A percentile compares a stretch with the other conserved stretches of the same genome.
These are phyloP conservation scores for Penicillium freii DNA, from an alignment of 2,329 filamentous ascomycete species.

Conservation along the genomic window DNA sequence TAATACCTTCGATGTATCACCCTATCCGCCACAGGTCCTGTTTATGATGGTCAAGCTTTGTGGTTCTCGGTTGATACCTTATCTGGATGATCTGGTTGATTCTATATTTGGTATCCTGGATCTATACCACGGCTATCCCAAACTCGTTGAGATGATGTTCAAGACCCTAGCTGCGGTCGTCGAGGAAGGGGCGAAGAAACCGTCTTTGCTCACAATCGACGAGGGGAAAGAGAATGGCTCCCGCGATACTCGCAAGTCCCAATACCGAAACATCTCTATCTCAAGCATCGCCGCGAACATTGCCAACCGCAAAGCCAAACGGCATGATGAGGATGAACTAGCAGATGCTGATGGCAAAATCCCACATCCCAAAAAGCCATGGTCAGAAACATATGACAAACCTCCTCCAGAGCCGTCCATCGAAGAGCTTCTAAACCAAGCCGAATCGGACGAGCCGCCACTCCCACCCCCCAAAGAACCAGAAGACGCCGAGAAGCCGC, in stretches of 20 bases:
- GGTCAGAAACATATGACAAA: slow-evolving; percentile 31
- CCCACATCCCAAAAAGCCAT: slow-evolving; percentile 35
- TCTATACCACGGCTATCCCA: slow-evolving; percentile 88
- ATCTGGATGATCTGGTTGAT: slow-evolving; percentile 84
- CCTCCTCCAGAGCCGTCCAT: slow-evolving; percentile 27
- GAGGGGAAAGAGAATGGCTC: slow-evolving; percentile 25
- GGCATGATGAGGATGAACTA: slow-evolving; percentile 23
- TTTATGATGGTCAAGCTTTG: slow-evolving; percentile 92
- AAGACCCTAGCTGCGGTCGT: slow-evolving; percentile 78
- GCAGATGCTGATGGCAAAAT: slow-evolving; percentile 24
- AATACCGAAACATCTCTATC: slow-evolving; percentile 32
- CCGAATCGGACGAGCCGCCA: slow-evolving; percentile 36
- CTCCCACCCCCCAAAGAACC: slow-evolving; percentile 46
- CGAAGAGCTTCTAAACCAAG: slow-evolving; percentile 35
- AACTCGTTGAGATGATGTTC: slow-evolving; percentile 82
- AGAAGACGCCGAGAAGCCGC: slow-evolving; percentile 58
- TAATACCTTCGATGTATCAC: slow-evolving; percentile 88
- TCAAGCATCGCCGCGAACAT: slow-evolving; percentile 37
- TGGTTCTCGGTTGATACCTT: slow-evolving; percentile 77
- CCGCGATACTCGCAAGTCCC: slow-evolving; percentile 30
- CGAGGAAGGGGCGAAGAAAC: slow-evolving; percentile 68
- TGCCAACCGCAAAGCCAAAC: slow-evolving; percentile 33
- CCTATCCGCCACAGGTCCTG: slow-evolving; percentile 84
- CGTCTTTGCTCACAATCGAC: slow-evolving; percentile 48
- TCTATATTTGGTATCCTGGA: slow-evolving; percentile 93